phyloP scores from a whole-genome alignment of 352 stramenopile species.

The Globisporangium radiosum region DNA sequence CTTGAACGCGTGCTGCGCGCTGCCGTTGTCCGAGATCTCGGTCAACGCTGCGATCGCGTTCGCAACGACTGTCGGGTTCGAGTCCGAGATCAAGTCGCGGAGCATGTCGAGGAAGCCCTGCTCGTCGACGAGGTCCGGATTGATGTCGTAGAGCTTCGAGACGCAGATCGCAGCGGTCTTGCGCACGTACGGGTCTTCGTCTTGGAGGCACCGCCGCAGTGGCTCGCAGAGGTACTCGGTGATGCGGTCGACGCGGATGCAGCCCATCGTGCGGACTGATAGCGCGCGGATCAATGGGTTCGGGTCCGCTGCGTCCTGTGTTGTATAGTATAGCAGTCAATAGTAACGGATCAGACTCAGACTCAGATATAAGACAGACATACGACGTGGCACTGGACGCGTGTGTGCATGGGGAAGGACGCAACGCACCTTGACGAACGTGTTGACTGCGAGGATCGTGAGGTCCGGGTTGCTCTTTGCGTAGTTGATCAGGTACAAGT shows the following conservation, averaged over 20 bases:
- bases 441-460: conserved; percentile 99
- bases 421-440: conserved; percentile 88
- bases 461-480: conserved; percentile 99
- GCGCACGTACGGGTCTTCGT: conserved; percentile 97
- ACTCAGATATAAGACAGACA: neutral
- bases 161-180: conserved; percentile 99
- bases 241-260: conserved; percentile 98
- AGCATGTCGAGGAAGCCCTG: conserved; percentile 95
- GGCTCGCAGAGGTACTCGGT: conserved; percentile 98
- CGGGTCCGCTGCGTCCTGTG: conserved; percentile 70
- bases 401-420: neutral
- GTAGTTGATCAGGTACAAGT: conserved; percentile 99
- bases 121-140: conserved; percentile 94
- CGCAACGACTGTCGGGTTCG: conserved; percentile 97
- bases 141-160: conserved; percentile 99
- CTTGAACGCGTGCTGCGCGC: conserved; percentile 85
- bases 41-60: conserved; percentile 98
- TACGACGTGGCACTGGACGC: neutral
- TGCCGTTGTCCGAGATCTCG: conserved; percentile 96
- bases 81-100: conserved; percentile 97
- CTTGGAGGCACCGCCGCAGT: conserved; percentile 90
- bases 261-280: conserved; percentile 98
- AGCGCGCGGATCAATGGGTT: conserved; percentile 96
- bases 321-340: neutral
- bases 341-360: neutral